Percentiles rank a stretch among this genome's conserved stretches.
Conservation (phyloP, 129 eudicot species). For the Solidago caesia region DNA sequence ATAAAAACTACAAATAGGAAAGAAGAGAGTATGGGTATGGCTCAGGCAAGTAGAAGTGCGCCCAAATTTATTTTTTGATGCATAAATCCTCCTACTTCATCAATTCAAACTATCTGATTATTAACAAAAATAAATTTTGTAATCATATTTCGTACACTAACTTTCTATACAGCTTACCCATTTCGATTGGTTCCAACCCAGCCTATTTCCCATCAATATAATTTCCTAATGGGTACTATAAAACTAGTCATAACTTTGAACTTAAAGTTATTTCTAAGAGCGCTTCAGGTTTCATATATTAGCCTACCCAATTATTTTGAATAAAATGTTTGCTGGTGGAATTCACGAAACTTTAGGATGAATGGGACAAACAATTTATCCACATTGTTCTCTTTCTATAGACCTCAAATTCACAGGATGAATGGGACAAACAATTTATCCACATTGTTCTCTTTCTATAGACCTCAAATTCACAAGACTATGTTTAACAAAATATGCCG, state of each 20-base stretch:
- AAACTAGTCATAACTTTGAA: neutral
- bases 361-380: neutral
- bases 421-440: neutral
- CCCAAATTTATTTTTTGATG: too few species aligned
- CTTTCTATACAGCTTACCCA: too few species aligned
- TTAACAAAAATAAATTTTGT: too few species aligned
- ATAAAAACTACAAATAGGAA: too few species aligned
- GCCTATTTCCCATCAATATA: too few species aligned
- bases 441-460: neutral
- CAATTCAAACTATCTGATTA: too few species aligned
- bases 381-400: neutral
- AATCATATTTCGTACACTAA: too few species aligned
- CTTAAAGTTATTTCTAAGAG: conserved; percentile 1
- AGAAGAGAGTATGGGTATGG: too few species aligned
- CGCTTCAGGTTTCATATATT: conserved; percentile 13
- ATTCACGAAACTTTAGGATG: neutral
- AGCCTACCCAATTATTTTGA: conserved; percentile 5
- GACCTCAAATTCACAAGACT: neutral
- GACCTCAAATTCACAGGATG: neutral
- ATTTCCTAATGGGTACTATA: neutral
- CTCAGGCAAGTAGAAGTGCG: too few species aligned
- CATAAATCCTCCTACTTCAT: too few species aligned
- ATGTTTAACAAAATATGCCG: neutral
- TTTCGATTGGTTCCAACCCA: too few species aligned
- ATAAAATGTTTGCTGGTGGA: neutral